These are phyloP conservation scores for Schwanniomyces pseudopolymorphus DNA, from an alignment of 805 yeast genomes.

Conservation along the genomic window DNA sequence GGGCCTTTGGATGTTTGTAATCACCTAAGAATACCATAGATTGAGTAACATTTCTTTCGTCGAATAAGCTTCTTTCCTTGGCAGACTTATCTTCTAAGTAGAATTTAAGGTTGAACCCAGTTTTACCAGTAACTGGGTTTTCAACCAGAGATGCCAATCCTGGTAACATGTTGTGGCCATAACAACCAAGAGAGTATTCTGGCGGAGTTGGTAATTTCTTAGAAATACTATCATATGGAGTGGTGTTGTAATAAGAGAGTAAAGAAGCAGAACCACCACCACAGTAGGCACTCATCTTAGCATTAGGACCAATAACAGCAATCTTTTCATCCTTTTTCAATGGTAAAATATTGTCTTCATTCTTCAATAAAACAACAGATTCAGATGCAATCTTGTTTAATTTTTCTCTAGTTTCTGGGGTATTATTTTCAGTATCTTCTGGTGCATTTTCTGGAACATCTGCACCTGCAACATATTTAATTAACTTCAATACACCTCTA, in stretches of 20 bases:
- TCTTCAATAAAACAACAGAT: slow-evolving; percentile 28
- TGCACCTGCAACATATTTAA: slow-evolving; percentile 19
- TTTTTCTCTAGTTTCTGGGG: slow-evolving; percentile 22
- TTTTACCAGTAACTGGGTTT: slow-evolving; percentile 20
- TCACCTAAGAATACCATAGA: slow-evolving; percentile 20
- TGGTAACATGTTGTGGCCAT: slow-evolving; percentile 28
- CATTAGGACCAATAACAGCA: slow-evolving; percentile 34
- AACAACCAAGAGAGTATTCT: slow-evolving; percentile 30
- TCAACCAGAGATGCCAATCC: slow-evolving; percentile 19
- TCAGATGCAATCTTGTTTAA: slow-evolving; percentile 23
- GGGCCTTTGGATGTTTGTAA: slow-evolving; percentile 16
- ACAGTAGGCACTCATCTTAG: slow-evolving; percentile 25
- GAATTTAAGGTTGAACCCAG: slow-evolving; percentile 23
- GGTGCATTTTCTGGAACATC: slow-evolving; percentile 21
- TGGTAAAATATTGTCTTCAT: slow-evolving; percentile 26
- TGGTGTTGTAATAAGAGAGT: slow-evolving; percentile 23
- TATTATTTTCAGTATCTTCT: slow-evolving; percentile 21
- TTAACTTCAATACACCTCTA: slow-evolving; percentile 23
- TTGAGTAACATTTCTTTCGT: slow-evolving; percentile 15
- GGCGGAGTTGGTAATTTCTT: slow-evolving; percentile 15
- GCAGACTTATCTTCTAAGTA: slow-evolving; percentile 13
- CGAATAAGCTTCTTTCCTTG: slow-evolving; percentile 10
- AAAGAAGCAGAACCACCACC: slow-evolving; percentile 36
- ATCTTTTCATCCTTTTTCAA: slow-evolving; percentile 28
- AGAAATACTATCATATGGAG: slow-evolving; percentile 22